A percentile compares a stretch with the other conserved stretches of the same genome.
phyloP scores from a whole-genome alignment of 805 yeast species.

The Candida manassasensis region DNA sequence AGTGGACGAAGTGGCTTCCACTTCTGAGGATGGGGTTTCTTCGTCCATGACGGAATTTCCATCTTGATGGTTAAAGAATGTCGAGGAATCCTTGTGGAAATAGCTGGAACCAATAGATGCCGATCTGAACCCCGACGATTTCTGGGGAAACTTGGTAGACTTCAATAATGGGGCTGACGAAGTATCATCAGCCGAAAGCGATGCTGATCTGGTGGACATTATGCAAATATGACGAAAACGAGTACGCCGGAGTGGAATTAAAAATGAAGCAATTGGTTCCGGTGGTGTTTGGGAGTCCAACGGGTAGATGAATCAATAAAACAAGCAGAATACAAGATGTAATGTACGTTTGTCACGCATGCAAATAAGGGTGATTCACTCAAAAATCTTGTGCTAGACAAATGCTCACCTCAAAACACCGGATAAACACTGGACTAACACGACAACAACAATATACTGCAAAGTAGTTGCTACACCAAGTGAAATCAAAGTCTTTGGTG shows the following conservation, averaged over 20 bases:
- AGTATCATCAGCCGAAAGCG: slow-evolving; percentile 6
- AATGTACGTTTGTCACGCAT: background rate
- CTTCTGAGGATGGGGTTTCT: slow-evolving; percentile 3
- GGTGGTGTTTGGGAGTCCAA: too few species aligned
- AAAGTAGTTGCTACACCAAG: too few species aligned
- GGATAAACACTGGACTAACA: too few species aligned
- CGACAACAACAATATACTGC: too few species aligned
- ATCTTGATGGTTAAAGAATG: slow-evolving; percentile 15
- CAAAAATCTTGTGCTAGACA: background rate
- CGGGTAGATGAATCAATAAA: slow-evolving; percentile 1
- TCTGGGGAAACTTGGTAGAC: slow-evolving; percentile 2
- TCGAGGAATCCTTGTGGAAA: slow-evolving; percentile 21
- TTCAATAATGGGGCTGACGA: slow-evolving; percentile 3
- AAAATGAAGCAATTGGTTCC: too few species aligned
- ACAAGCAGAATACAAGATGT: background rate
- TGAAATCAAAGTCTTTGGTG: too few species aligned
- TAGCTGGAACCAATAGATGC: slow-evolving; percentile 23
- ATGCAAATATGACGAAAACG: too few species aligned
- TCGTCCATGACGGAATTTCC: slow-evolving; percentile 10
- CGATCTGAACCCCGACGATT: slow-evolving; percentile 9
- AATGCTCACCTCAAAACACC: too few species aligned
- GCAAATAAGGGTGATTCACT: background rate
- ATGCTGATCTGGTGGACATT: slow-evolving; percentile 6
- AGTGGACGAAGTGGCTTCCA: slow-evolving; percentile 5
- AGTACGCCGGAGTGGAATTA: too few species aligned